Base-by-base conservation (phyloP, 2,329 filamentous ascomycete species). In the Thelonectria blattea region DNA sequence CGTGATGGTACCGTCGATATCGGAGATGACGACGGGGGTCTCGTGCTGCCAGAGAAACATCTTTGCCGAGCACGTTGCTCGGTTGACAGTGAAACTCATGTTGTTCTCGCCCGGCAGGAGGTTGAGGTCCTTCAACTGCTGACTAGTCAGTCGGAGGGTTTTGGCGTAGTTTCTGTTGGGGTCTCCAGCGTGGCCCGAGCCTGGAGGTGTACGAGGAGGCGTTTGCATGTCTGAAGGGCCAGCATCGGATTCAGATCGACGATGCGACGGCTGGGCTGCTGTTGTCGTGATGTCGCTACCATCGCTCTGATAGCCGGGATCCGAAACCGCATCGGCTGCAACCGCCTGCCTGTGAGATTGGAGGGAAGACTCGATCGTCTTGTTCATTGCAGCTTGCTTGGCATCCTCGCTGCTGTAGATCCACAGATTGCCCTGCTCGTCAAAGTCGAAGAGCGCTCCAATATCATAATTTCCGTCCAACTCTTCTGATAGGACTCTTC, bases 401-500 rank as follows among this genome's bases (percentile, higher is more conserved):
- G 95, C 93, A 72, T 97, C 93, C 75, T 98, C 93, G 70, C 93
- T 98, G 78, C 93, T 95, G 79, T 99, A 99, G 67, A 99, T 98
- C 94, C 95, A 98, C n/a, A 99, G 83, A 71, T 99, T 99, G 7
- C 95, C 95, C 61, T 95, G 88, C 72, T 96, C 93, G 72, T 99
- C 95, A 46, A 95, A 94, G 12, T 93, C 95, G 69, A 99, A 97
- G 30, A 99, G 83, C 2, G 94, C 90, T 6, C 95, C 95, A 69
- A 99, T 96, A 73, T 99, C 95, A 75, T 97, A 97, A 72, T 94
- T 93, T 20, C 93, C 95, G 70, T 97, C 91, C 14, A 98, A 79
- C 76, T 98, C 94, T 73, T 99, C 93, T 0, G 93, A 89, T 12
- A 99, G 84, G 52, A 99, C 92, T 74, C 94, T 95, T 20, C 95